A percentile compares a stretch with the other conserved stretches of the same genome.
These are phyloP conservation scores for Thermothelomyces thermophilus DNA, from an alignment of 2,329 filamentous ascomycete genomes.

Conservation along the genomic window DNA sequence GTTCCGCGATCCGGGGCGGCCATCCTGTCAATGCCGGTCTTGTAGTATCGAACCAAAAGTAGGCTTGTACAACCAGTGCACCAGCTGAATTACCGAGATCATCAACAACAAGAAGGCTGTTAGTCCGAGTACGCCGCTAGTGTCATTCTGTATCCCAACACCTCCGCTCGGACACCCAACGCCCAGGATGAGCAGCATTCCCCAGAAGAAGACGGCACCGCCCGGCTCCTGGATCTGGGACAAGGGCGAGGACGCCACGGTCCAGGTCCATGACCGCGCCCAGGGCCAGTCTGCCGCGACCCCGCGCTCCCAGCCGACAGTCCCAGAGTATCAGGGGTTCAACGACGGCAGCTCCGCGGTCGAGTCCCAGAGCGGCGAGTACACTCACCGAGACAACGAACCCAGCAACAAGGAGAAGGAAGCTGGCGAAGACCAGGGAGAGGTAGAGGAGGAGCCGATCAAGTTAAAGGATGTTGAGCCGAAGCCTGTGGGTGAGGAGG, in stretches of 20 bases:
- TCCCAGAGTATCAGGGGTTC: constrained; percentile 19
- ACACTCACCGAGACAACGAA: constrained; percentile 21
- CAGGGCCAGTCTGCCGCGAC: constrained; percentile 9
- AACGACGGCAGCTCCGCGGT: constrained; percentile 16
- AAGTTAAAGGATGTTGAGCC: constrained; percentile 28
- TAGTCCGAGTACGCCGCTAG: neutral
- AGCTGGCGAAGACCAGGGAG: constrained; percentile 1
- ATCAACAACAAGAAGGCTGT: neutral
- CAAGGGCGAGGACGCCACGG: constrained; percentile 23
- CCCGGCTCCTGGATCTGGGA: constrained; percentile 16
- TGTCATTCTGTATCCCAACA: neutral
- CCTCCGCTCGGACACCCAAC: neutral
- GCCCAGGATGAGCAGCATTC: constrained; percentile 24
- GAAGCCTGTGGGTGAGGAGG: constrained; percentile 19
- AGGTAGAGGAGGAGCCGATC: constrained; percentile 24
- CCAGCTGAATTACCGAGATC: neutral
- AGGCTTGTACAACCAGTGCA: neutral
- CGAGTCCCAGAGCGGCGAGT: constrained; percentile 22
- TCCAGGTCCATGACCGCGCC: constrained; percentile 2
- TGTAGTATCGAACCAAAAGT: neutral
- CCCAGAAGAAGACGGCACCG: constrained; percentile 20
- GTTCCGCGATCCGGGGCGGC: neutral
- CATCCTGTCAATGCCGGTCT: neutral
- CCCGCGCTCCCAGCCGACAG: constrained; percentile 22
- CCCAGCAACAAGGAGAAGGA: constrained; percentile 4